Base-by-base conservation (phyloP, 2,329 filamentous ascomycete species). In the Calonectria multiphialidica region DNA sequence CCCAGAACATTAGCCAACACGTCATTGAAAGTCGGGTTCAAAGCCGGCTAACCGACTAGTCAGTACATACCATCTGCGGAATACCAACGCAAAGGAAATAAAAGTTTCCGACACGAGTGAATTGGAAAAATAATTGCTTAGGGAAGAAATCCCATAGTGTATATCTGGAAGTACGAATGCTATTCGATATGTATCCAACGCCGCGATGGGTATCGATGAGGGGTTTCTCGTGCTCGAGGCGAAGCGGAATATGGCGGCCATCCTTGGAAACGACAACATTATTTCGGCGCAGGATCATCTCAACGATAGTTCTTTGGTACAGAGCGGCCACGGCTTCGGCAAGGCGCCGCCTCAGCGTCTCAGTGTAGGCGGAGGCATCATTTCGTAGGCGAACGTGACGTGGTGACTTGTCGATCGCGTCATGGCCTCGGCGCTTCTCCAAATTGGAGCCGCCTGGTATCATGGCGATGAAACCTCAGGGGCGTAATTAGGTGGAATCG, bases 81-180 rank as follows among this genome's bases (percentile, higher is more conserved):
- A 97, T 92, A 50, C 94, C 94, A 75, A 98, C 91, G 76, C 94
- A 92, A 68, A 98, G 88, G 82, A 98, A 97, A 83, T 97, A 91
- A 79, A 97, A 97, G 83, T 98, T 98, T 76, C 94, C 94, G 59
- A 98, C 85, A 73, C 96, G 94, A 9, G 94, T 94, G 80, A 97
- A 97, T 80, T 98, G 95, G 67, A 95, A 95, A 72, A 96, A 89
- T 18, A 98, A 82, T 81, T 98, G 95, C 74, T 95, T 94, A 3
- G 95, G 95, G 16, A 98, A 83, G 81, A 98, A 98, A 82, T 96
- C 94, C 88, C 92, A 95, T 2, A 94, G 83, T 23, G 92, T 97
- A 82, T 98, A 98, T 59, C 95, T 91, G 74, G 93, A 95, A 0
- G 94, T 96, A 49, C 95, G 91, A 75, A 98, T 96, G 76, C 88